Percentiles rank a stretch among this genome's conserved stretches.
Evolutionary conservation across 331 rosid species (phyloP).

Genomic region (Quercus phellos): DNA sequence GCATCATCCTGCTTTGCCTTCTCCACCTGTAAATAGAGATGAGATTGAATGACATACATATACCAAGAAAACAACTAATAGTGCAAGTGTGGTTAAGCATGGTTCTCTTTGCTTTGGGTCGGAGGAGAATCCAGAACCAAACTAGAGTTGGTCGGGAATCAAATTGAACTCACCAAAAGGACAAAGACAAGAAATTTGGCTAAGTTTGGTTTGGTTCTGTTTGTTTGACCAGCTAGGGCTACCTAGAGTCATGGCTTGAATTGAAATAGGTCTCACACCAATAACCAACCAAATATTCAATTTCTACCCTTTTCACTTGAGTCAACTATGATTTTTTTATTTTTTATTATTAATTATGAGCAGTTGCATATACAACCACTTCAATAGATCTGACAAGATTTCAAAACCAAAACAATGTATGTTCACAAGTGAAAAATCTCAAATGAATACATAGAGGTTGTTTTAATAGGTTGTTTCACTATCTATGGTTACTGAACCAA

Average conservation of each 20-base stretch:
- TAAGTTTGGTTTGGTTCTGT: background rate
- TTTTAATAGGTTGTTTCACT: background rate
- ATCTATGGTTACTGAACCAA: background rate
- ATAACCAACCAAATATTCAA: too few species aligned
- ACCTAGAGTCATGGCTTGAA: background rate
- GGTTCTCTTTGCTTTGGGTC: background rate
- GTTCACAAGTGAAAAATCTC: background rate
- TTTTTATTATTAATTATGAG: too few species aligned
- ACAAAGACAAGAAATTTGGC: background rate
- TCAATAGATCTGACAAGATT: too few species aligned
- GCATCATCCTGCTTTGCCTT: slow-evolving; percentile 89
- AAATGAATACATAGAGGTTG: background rate
- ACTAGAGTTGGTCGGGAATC: background rate
- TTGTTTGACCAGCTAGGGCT: background rate
- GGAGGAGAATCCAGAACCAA: background rate
- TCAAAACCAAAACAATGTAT: too few species aligned
- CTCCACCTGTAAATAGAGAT: slow-evolving; percentile 34
- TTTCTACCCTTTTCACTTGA: too few species aligned
- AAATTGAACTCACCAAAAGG: background rate
- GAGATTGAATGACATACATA: background rate
- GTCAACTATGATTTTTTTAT: background rate
- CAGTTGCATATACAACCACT: too few species aligned
- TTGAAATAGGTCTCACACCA: too few species aligned
- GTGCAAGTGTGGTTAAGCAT: background rate
- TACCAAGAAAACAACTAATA: background rate